Evolutionary conservation across 257 asterid species (phyloP), one percentile per base, ranked within the genome.

Genomic region (Eustoma russellianum): DNA sequence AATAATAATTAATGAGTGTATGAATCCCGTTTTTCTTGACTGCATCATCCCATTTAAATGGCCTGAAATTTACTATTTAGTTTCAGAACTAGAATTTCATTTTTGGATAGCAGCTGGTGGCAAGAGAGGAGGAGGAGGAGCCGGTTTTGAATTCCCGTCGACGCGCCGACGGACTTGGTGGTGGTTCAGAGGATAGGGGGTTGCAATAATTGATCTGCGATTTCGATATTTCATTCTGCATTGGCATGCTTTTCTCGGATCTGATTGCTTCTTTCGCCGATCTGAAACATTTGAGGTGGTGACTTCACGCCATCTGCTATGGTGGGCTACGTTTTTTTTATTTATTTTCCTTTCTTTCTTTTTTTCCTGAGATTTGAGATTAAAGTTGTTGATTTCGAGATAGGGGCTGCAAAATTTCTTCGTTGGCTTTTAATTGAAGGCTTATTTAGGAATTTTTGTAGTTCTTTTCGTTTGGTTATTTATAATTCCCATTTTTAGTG

Each of bases 261-360:
- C 79, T 74, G 69, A 53, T 62, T 57, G 47, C 48, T 59, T 57
- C 63, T 16, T 62, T 50, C 47, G 24, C 71, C 69, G 77, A 78
- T 76, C 83, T 68, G 67, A 19, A 52, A 52, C 48, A 64, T 46
- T 41, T 8, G 16, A 17, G 11, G 12, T 41, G 17, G 8, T 48
- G 50, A 19, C 17, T n/a, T 56, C 53, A 13, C 24, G 8, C 64
- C 33, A 46, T 63, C 33, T 57, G 50, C 61, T 17, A 52, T 70
- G 84, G 75, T 66, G 57, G 59, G 55, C 50, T 34, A 13, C 33
- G 51, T 33, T 14, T 9, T 11, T 38, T 38, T 38, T 38, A 2
- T 38, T 3, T 3, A 3, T 38, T 11, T 10, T 2, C 2, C 43
- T 4, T 24, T 24, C 30, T 24, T 52, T 55, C n/a, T n/a, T n/a